Conservation (phyloP, 2,329 filamentous ascomycete species). For the Cytospora leucostoma region DNA sequence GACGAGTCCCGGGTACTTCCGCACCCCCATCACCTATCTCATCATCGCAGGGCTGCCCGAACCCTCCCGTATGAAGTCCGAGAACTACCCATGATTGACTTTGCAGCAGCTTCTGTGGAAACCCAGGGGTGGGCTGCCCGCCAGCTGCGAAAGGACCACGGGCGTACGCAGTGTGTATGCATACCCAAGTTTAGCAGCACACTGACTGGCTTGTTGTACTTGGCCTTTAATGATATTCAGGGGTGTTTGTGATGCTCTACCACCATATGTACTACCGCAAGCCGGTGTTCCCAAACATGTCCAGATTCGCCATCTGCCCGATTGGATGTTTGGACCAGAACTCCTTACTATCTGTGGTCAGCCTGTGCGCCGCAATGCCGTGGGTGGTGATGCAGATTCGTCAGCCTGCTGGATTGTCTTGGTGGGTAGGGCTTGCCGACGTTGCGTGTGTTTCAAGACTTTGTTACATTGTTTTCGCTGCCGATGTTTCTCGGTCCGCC, state of each 20-base stretch:
- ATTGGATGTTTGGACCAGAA: constrained; percentile 1
- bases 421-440: constrained; percentile 22
- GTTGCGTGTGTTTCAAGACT: constrained; percentile 18
- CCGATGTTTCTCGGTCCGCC: background rate
- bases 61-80: background rate
- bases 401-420: constrained; percentile 13
- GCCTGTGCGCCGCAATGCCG: constrained; percentile 17
- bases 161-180: background rate
- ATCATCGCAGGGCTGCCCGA: background rate
- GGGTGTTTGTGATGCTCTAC: constrained; percentile 16
- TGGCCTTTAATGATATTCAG: constrained; percentile 12
- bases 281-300: constrained; percentile 11
- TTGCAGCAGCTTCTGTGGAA: background rate
- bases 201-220: background rate
- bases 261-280: constrained; percentile 13
- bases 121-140: background rate
- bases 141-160: background rate
- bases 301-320: constrained; percentile 2
- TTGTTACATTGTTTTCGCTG: background rate
- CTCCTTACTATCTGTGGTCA: background rate
- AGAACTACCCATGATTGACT: too few relatives aligned
- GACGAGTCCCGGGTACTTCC: constrained; percentile 15
- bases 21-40: constrained; percentile 9
- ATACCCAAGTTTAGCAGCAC: background rate
- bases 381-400: constrained; percentile 15